These are phyloP conservation scores for Trypanosoma platydactyli DNA, from an alignment of 208 protist genomes.

Conservation along the genomic window DNA sequence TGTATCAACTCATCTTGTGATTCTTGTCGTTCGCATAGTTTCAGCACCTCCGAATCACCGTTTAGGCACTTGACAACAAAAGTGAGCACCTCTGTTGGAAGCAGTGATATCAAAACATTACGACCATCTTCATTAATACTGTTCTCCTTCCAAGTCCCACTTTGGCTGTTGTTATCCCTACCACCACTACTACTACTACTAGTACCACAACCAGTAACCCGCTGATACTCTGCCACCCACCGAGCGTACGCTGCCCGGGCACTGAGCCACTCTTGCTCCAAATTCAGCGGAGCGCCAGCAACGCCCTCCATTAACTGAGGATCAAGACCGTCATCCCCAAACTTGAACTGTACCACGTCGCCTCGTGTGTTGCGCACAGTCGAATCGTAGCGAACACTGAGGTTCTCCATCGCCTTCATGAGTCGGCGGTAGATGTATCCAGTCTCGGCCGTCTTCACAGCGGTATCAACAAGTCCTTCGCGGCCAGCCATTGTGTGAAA, in stretches of 20 bases:
- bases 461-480: conserved; percentile 99
- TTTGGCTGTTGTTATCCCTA: not conserved
- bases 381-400: conserved; percentile 98
- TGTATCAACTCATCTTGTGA: conserved; percentile 17
- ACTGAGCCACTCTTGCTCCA: conserved; percentile 83
- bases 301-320: conserved; percentile 97
- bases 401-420: conserved; percentile 99
- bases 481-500: conserved; percentile 99
- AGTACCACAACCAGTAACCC: conserved; percentile 4
- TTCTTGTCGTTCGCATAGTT: conserved; percentile 32
- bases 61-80: conserved; percentile 50
- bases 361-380: conserved; percentile 95
- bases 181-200: not conserved
- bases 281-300: conserved; percentile 71
- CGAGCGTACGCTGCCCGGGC: conserved; percentile 61
- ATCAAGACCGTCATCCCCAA: conserved; percentile 99
- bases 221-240: conserved; percentile 12
- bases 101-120: conserved; percentile 49
- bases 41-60: conserved; percentile 33
- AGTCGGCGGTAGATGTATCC: conserved; percentile 99
- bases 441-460: conserved; percentile 99
- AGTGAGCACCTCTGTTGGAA: conserved; percentile 43
- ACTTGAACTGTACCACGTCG: conserved; percentile 96
- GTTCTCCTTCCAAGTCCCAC: not conserved
- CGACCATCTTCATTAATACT: conserved; percentile 1